Evolutionary conservation across 371 early-diverging fungal species (phyloP).

Genomic region (Zopfochytrium polystomum): DNA sequence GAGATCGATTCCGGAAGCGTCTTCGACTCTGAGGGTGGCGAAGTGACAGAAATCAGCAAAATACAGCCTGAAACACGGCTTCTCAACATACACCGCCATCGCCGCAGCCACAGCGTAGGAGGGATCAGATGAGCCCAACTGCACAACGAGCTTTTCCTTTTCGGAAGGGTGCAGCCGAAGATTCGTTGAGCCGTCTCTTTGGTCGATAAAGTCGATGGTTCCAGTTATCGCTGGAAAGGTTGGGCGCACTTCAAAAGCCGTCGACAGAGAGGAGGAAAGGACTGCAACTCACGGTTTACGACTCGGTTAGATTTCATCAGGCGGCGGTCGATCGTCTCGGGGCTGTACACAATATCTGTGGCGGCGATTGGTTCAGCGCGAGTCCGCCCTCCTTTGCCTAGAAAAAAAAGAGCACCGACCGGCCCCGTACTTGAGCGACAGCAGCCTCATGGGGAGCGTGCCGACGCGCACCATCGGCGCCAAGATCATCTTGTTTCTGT

Average conservation of each 20-base stretch:
- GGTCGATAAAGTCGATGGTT: constrained; percentile 42
- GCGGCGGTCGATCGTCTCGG: constrained; percentile 86
- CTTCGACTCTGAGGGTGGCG: constrained; percentile 58
- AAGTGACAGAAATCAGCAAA: background rate
- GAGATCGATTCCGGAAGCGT: constrained; percentile 85
- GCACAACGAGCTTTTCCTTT: constrained; percentile 38
- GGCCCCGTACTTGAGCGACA: constrained; percentile 85
- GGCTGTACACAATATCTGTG: constrained; percentile 83
- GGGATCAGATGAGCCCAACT: constrained; percentile 74
- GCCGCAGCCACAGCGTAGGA: constrained; percentile 88
- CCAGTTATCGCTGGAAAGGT: constrained; percentile 28
- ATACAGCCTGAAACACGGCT: background rate
- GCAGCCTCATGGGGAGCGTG: constrained; percentile 80
- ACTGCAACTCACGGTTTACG: constrained; percentile 57
- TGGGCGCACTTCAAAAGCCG: background rate
- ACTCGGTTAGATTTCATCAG: constrained; percentile 77
- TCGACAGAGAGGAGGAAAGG: background rate
- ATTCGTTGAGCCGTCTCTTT: constrained; percentile 26
- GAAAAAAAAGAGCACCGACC: constrained; percentile 43
- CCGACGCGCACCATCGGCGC: constrained; percentile 95
- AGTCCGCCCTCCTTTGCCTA: no score
- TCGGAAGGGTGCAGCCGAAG: constrained; percentile 42
- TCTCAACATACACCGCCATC: constrained; percentile 68
- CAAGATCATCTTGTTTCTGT: constrained; percentile 60
- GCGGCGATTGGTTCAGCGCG: background rate